phyloP scores from a whole-genome alignment of 129 eudicot genomes.

The Chrysanthemum makinoi region DNA sequence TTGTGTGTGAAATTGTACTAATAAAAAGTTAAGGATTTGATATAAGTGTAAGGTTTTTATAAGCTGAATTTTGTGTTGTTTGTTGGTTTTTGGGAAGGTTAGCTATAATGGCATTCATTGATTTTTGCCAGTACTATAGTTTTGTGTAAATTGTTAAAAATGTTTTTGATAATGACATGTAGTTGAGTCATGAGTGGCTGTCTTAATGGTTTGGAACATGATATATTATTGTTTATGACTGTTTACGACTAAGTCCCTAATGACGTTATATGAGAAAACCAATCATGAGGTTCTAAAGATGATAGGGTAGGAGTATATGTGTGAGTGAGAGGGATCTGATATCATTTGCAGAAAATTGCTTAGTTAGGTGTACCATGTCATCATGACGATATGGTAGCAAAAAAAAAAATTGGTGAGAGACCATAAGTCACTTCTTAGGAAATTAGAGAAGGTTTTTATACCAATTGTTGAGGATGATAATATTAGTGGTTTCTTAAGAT shows the following conservation, averaged over 20 bases:
- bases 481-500: not conserved
- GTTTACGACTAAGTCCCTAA: not conserved
- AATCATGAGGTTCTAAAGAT: not conserved
- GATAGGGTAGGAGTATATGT: not conserved
- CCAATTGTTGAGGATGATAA: not conserved
- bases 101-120: not conserved
- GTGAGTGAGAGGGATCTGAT: not conserved
- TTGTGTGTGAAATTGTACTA: not conserved
- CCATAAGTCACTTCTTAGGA: not conserved
- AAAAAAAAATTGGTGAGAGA: too few relatives aligned
- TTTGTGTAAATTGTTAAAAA: too few relatives aligned
- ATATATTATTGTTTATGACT: not conserved
- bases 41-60: too few relatives aligned
- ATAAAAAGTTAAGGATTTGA: too few relatives aligned
- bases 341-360: not conserved
- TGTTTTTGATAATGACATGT: not conserved
- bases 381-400: not conserved
- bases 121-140: not conserved
- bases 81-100: too few relatives aligned
- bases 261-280: conserved; percentile 6
- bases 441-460: not conserved
- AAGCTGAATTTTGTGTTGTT: too few relatives aligned
- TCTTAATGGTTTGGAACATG: not conserved
- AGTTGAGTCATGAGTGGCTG: not conserved
- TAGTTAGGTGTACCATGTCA: not conserved